A percentile compares a stretch with the other conserved stretches of the same genome.
Evolutionary conservation across 768 basidiomycete species (phyloP).

Genomic region (Crepidotus variabilis): DNA sequence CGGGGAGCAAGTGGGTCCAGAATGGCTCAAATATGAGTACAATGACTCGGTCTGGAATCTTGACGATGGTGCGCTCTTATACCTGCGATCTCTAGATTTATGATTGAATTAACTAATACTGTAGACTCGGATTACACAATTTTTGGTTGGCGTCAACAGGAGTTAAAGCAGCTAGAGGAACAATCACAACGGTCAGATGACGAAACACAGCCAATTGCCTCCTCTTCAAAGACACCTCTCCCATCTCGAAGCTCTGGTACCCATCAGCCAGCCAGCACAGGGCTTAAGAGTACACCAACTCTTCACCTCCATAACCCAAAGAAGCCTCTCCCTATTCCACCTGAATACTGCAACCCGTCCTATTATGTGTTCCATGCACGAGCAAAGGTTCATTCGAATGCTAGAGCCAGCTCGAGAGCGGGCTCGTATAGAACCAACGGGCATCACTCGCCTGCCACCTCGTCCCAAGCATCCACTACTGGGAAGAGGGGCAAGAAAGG

Average conservation of each 20-base stretch:
- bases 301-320: constrained; percentile 63
- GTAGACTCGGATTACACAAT: constrained; percentile 85
- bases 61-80: constrained; percentile 67
- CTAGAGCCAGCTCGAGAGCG: constrained; percentile 20
- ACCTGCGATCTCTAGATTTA: background rate
- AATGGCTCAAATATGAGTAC: constrained; percentile 88
- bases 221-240: constrained; percentile 20
- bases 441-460: constrained; percentile 31
- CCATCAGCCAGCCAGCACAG: background rate
- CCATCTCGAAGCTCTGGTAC: constrained; percentile 8
- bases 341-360: constrained; percentile 65
- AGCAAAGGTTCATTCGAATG: background rate
- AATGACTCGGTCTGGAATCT: constrained; percentile 78
- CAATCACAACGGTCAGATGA: constrained; percentile 7
- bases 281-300: constrained; percentile 36
- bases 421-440: constrained; percentile 21
- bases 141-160: constrained; percentile 67
- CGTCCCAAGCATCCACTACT: constrained; percentile 24
- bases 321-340: constrained; percentile 52
- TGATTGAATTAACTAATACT: background rate
- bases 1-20: constrained; percentile 61
- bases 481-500: constrained; percentile 38
- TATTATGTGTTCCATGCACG: constrained; percentile 61
- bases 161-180: constrained; percentile 18
- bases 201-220: constrained; percentile 16